These are phyloP conservation scores for Psilocybe subaeruginosa DNA, from an alignment of 768 basidiomycete genomes.

Conservation along the genomic window DNA sequence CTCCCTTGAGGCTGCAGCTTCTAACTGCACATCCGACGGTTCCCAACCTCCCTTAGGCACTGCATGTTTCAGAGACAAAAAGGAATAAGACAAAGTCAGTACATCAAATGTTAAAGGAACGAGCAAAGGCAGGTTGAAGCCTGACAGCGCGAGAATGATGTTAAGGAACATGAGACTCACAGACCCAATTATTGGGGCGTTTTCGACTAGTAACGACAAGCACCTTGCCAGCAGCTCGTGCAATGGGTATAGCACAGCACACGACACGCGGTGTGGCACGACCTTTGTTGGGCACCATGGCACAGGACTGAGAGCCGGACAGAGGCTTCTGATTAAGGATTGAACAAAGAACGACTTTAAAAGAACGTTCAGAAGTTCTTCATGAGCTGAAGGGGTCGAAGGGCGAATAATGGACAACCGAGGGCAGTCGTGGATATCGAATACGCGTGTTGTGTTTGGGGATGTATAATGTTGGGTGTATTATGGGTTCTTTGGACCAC, in stretches of 20 bases:
- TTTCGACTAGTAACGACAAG: constrained; percentile 87
- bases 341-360: constrained; percentile 13
- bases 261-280: constrained; percentile 82
- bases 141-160: constrained; percentile 11
- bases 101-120: constrained; percentile 2
- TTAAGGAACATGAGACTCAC: constrained; percentile 56
- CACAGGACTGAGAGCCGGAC: constrained; percentile 19
- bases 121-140: constrained; percentile 5
- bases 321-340: constrained; percentile 1
- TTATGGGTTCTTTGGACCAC: constrained; percentile 11
- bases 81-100: constrained; percentile 8
- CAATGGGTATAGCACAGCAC: constrained; percentile 89
- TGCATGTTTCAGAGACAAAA: constrained; percentile 33
- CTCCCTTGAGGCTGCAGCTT: constrained; percentile 89
- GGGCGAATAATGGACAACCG: constrained; percentile 12
- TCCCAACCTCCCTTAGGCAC: constrained; percentile 97
- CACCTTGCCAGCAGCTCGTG: constrained; percentile 72
- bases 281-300: constrained; percentile 66
- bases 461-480: constrained; percentile 3
- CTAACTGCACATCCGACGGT: constrained; percentile 75
- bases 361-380: constrained; percentile 30
- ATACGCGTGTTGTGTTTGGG: constrained; percentile 5
- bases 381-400: constrained; percentile 24
- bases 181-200: constrained; percentile 80
- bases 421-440: not conserved